Percentiles rank a stretch among this genome's conserved stretches.
Evolutionary conservation across 2,329 filamentous ascomycete species (phyloP).

Genomic region (Alternaria ventricosa): DNA sequence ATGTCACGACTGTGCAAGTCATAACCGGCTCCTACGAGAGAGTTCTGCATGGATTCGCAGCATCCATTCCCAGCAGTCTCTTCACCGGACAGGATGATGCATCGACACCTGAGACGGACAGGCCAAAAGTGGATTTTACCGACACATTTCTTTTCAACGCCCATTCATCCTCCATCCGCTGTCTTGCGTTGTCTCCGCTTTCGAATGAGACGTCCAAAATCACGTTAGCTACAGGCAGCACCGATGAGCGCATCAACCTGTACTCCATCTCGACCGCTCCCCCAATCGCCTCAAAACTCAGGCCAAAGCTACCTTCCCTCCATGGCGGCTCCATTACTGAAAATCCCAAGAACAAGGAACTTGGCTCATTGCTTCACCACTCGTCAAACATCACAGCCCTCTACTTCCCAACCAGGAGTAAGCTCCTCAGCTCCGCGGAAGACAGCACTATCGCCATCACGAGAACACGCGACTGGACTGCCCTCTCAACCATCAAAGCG

Average conservation of each 20-base stretch:
- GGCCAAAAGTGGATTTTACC: constrained; percentile 68
- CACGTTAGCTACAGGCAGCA: constrained; percentile 87
- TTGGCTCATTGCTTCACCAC: constrained; percentile 88
- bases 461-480: constrained; percentile 85
- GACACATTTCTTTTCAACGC: constrained; percentile 97
- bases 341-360: constrained; percentile 84
- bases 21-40: constrained; percentile 94
- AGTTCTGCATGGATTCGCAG: constrained; percentile 87
- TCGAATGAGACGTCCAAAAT: constrained; percentile 79
- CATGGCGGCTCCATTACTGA: constrained; percentile 77
- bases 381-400: constrained; percentile 80
- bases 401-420: constrained; percentile 82
- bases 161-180: constrained; percentile 87
- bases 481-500: constrained; percentile 86
- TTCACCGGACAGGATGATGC: constrained; percentile 36
- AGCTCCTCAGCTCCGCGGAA: constrained; percentile 85
- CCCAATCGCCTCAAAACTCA: constrained; percentile 62
- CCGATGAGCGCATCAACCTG: constrained; percentile 93
- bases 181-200: constrained; percentile 77
- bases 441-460: constrained; percentile 92
- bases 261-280: constrained; percentile 76
- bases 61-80: constrained; percentile 62
- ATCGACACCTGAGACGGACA: constrained; percentile 26
- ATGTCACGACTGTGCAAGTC: constrained; percentile 72
- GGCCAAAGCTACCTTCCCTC: constrained; percentile 69